Base-by-base conservation (phyloP, 164 flowering plant genomes). In the Taxillus chinensis region DNA sequence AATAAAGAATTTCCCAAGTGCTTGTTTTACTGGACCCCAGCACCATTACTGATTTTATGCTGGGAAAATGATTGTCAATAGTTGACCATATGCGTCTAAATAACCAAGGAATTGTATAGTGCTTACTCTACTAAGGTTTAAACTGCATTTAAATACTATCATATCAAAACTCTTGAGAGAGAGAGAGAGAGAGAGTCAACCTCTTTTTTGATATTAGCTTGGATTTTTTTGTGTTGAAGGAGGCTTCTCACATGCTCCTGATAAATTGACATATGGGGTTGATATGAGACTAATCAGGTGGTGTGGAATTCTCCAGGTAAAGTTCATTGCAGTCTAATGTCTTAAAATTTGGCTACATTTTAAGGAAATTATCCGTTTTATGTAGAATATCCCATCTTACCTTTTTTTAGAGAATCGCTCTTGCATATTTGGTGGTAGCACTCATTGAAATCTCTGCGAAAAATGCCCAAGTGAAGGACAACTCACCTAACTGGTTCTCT, bases 231-330 rank as follows among this genome's bases (percentile, higher is more conserved):
- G 10, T 64, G 63, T 13, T 78, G 64, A 62, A 88, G 95, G 95
- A 11, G 95, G 96, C 39, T 92, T 61, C 68, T 84, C 92, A 7
- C 96, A 89, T 78, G 96, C 92, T 65, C 95, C 96, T 3, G 95
- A 87, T 73, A 61, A 84, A 53, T 79, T 89, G 51, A 74, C 86
- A 8, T 89, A 89, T 67, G 98, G 98, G 5, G 98, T 86, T 66
- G 91, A 89, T 70, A 79, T 89, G 85, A 86, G 65, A 73, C 55
- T 39, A 16, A 82, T 92, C 61, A 70, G 98, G 63, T 86, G 83
- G 89, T 85, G 83, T 68, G 96, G 96, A 51, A 89, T 92, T 70
- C 95, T 92, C 60, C 98, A 89, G 98, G 98, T 89, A 63, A 16
- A 67, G 39, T 68, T 40, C 1, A 14, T 8, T 10, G 37, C 51